Evolutionary conservation across 139 green algal genomes (phyloP), one percentile per base, ranked within the genome.

Genomic region (Trebouxia sp.): DNA sequence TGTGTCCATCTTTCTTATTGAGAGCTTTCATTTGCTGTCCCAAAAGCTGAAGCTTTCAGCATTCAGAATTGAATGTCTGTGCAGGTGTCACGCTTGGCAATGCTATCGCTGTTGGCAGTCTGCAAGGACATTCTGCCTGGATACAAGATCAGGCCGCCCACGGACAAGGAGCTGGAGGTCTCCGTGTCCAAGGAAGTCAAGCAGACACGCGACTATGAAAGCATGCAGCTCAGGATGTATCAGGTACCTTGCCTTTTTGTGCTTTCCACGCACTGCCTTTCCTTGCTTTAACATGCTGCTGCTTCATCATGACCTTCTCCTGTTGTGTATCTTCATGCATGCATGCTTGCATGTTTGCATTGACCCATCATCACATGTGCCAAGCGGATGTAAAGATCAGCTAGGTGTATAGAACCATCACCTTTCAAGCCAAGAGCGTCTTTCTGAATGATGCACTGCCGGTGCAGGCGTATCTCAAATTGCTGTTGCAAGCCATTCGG

Each of bases 101-200:
- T 96, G 85, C 84, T 98, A 67, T 96, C 89, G 1, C 80, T 93
- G 32, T 58, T 92, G 39, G 90, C 92, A 7, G 92, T 98, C n/a
- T 97, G 96, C 80, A 90, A 85, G 53, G 95, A 98, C 85, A 82
- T 96, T 3, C 69, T 95, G 62, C 94, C 93, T 1, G 93, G 89
- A 7, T 97, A 96, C 84, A 87, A 93, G 62, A 97, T 98, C 82
- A 87, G 95, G 0, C 90, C 88, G 42, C 84, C 89, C 10, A 90
- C 90, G 0, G 88, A 90, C 69, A 92, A 96, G 85, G 91, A 95
- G 85, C 74, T 89, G 32, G 82, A 90, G 14, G 76, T 85, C 53
- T 82, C 89, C 74, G 91, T 97, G 22, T 92, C 84, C 77, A 97
- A 96, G 82, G 95, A 98, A 39, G 93, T 98, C 32, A 83, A 90